These are phyloP conservation scores for Casaregolazyma lundiana DNA, from an alignment of 1,139 yeast species.

Conservation along the genomic window DNA sequence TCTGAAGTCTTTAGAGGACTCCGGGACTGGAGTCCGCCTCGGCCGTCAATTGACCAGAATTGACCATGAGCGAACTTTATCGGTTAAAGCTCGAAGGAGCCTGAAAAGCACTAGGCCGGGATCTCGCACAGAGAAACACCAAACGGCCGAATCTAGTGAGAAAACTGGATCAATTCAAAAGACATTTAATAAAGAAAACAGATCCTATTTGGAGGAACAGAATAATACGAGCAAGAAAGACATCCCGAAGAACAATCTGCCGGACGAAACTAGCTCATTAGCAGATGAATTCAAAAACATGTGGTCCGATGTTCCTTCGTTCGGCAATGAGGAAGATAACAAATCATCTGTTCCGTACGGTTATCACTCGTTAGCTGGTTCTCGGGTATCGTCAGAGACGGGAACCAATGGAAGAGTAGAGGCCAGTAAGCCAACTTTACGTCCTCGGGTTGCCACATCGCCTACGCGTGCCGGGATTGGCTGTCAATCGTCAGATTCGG, in stretches of 20 bases:
- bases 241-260: neutral
- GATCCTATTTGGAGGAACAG: neutral
- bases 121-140: no score
- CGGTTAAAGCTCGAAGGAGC: slow-evolving; percentile 25
- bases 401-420: neutral
- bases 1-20: slow-evolving; percentile 21
- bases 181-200: neutral
- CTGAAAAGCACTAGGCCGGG: slow-evolving; percentile 14
- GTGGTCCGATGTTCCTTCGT: neutral
- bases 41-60: slow-evolving; percentile 23
- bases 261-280: neutral
- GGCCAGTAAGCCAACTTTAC: neutral
- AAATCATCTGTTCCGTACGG: neutral
- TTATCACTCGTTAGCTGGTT: neutral
- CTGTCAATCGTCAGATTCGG: neutral
- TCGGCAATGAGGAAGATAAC: neutral
- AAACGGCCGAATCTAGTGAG: no score
- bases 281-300: neutral
- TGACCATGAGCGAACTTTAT: slow-evolving; percentile 27
- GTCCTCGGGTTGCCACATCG: neutral
- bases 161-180: no score
- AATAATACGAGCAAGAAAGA: neutral
- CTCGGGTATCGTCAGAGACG: neutral
- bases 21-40: slow-evolving; percentile 7
- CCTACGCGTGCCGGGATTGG: neutral